These are phyloP conservation scores for Gnomoniopsis sp. DNA, from an alignment of 2,329 filamentous ascomycete genomes.

Conservation along the genomic window DNA sequence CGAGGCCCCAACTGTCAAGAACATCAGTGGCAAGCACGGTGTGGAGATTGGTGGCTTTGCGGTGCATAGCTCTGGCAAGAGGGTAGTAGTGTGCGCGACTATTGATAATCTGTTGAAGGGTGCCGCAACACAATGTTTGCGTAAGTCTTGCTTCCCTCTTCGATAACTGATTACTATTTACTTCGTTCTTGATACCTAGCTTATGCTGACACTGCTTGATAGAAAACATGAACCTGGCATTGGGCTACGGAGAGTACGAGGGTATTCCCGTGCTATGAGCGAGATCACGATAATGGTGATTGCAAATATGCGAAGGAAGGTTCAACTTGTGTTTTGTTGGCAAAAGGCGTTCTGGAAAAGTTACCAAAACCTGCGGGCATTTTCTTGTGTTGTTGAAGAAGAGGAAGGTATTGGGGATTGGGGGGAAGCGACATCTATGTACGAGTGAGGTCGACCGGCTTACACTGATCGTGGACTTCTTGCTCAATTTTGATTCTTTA, in stretches of 20 bases:
- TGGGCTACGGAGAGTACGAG: slow-evolving; percentile 85
- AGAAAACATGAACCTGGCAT: slow-evolving; percentile 93
- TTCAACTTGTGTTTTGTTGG: slow-evolving; percentile 1
- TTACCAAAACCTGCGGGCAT: not conserved
- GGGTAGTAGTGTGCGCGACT: slow-evolving; percentile 89
- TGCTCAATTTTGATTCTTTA: no score
- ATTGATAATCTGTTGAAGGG: slow-evolving; percentile 95
- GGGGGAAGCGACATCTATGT: not conserved
- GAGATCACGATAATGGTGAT: not conserved
- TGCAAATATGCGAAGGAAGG: not conserved
- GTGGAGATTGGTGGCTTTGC: slow-evolving; percentile 92
- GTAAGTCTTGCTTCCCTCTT: slow-evolving; percentile 52
- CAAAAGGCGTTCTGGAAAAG: slow-evolving; percentile 18
- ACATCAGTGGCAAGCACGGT: slow-evolving; percentile 79
- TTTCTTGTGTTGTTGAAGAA: not conserved
- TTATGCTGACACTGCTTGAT: slow-evolving; percentile 13
- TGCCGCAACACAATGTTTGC: slow-evolving; percentile 86
- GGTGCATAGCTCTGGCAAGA: slow-evolving; percentile 84
- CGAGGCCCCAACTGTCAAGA: slow-evolving; percentile 81
- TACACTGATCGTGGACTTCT: no score
- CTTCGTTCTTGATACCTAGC: slow-evolving; percentile 5
- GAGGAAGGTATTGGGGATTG: not conserved
- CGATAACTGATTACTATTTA: no score
- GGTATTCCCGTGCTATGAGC: slow-evolving; percentile 64
- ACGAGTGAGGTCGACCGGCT: not conserved